Base-by-base conservation (phyloP, 352 stramenopile species). In the Pythium phragmiticola region DNA sequence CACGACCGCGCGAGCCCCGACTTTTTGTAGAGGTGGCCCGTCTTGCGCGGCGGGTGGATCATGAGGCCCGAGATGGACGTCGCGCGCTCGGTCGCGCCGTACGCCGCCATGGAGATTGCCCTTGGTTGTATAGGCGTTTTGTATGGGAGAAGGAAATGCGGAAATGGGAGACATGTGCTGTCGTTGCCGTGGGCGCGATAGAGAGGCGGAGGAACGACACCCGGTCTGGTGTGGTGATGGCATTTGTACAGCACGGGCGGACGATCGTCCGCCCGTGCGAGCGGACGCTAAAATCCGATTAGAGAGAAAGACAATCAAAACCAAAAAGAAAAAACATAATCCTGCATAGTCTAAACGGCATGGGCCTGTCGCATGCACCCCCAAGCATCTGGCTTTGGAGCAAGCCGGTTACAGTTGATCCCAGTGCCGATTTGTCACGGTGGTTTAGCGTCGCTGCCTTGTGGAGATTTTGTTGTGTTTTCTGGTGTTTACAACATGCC, bases 21-120 rank as follows among this genome's bases (percentile, higher is more conserved):
- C 55, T 83, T 82, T 71, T 90, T 86, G 78, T 90, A 88, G 46
- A 90, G 56, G 34, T 85, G 75, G n/a, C 78, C 81, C 23, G 70
- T 51, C 64, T 87, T 88, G 60, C 70, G 72, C 57, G 72, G 67
- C 57, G 60, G 59, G 72, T 74, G 48, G 63, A 65, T 37, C n/a
- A 23, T 33, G 13, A 17, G 23, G 6, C 14, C 17, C 16, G 48
- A 41, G 7, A 21, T 23, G 48, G 43, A 30, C 43, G 43, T 39
- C 34, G 34, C 34, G 34, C 34, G 34, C 34, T 39, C 34, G 26
- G 26, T 30, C 50, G 50, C 8, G 51, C n/a, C 33, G 51, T 47
- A 36, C 51, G 7, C 30, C 4, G 14, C 43, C 42, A 53, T 61
- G 41, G 42, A 19, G 11, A 42, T 42, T 30, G 26, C 26, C 37